phyloP scores from a whole-genome alignment of 2,329 filamentous ascomycete species.

The Lecanosticta acicola region DNA sequence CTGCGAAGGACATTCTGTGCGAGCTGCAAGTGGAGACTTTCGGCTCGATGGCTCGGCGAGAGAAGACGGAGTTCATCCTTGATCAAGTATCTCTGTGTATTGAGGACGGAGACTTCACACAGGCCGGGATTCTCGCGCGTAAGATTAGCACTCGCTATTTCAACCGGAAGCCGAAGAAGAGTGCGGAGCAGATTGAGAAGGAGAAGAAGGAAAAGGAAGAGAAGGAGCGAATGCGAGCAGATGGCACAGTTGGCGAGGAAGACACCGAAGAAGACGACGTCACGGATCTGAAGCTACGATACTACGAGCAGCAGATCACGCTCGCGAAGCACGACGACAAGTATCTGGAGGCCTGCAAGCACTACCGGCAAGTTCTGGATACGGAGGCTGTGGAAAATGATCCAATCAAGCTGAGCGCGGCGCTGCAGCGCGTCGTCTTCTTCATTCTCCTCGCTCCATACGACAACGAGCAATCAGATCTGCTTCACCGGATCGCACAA shows the following conservation, averaged over 20 bases:
- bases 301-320: constrained; percentile 95
- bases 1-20: constrained; percentile 87
- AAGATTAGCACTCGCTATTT: constrained; percentile 98
- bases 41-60: constrained; percentile 91
- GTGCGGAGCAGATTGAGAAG: constrained; percentile 80
- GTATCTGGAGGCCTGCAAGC: constrained; percentile 95
- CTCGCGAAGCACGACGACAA: constrained; percentile 95
- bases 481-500: constrained; percentile 85
- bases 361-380: constrained; percentile 94
- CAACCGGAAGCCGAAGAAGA: constrained; percentile 83
- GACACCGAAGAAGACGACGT: constrained; percentile 80
- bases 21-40: constrained; percentile 99
- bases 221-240: constrained; percentile 68
- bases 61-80: constrained; percentile 98
- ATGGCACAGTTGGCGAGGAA: constrained; percentile 53
- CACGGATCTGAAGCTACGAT: constrained; percentile 90
- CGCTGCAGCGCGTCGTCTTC: constrained; percentile 92
- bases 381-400: constrained; percentile 94
- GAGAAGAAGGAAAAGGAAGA: constrained; percentile 79
- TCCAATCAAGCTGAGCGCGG: constrained; percentile 72
- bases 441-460: constrained; percentile 94
- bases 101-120: constrained; percentile 91
- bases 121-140: constrained; percentile 84
- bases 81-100: constrained; percentile 94
- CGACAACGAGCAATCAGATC: constrained; percentile 97